Conservation (phyloP, 2,329 filamentous ascomycete species). For the Fusarium lyarnte region DNA sequence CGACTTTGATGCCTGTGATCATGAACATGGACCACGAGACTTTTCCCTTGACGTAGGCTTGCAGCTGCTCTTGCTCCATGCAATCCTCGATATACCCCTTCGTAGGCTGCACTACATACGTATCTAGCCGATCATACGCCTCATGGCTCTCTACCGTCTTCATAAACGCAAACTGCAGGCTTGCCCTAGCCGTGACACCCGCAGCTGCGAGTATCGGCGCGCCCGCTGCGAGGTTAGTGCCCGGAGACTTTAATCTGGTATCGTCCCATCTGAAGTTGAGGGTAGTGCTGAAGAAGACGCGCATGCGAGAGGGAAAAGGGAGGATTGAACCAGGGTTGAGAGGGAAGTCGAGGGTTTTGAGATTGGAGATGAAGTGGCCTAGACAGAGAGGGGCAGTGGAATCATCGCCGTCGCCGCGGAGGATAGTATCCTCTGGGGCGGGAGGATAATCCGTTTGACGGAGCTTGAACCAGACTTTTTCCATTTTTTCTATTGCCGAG, state of each 20-base stretch:
- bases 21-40: neutral
- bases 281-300: fast-evolving
- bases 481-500: neutral
- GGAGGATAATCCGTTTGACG: neutral
- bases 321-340: neutral
- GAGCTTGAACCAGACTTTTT: slow-evolving; percentile 6
- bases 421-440: fast-evolving
- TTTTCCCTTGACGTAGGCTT: neutral
- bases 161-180: neutral
- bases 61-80: fast-evolving
- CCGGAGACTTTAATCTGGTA: fast-evolving
- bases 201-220: fast-evolving
- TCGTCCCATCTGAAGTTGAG: neutral
- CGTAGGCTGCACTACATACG: neutral
- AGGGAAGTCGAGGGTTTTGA: neutral
- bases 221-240: fast-evolving
- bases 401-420: neutral
- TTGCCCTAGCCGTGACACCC: fast-evolving
- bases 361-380: neutral
- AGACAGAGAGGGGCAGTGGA: neutral
- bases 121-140: neutral
- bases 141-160: neutral
- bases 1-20: neutral
- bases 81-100: neutral
- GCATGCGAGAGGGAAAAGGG: neutral